Conservation (phyloP, 2,329 filamentous ascomycete genomes). For the Sporothrix schenckii region DNA sequence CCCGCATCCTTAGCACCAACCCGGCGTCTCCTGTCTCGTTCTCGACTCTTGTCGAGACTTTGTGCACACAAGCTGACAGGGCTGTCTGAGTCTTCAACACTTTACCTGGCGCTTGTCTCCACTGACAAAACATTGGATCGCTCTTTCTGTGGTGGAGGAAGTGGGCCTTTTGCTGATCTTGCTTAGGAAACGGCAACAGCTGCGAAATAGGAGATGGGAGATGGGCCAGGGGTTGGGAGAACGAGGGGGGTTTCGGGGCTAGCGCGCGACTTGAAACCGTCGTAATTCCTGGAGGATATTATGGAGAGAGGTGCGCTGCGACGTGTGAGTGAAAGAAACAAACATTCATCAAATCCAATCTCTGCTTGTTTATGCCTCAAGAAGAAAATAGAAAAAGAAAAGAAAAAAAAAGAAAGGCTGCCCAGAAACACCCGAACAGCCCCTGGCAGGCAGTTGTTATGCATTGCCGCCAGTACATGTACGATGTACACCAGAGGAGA, state of each 20-base stretch:
- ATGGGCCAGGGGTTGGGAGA: conserved; percentile 17
- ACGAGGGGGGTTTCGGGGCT: conserved; percentile 22
- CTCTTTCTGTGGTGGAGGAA: background rate
- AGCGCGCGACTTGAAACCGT: conserved; percentile 28
- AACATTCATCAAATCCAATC: background rate
- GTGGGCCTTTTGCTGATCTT: conserved; percentile 27
- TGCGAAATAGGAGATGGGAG: conserved; percentile 28
- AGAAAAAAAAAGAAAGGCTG: background rate
- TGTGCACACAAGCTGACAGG: background rate
- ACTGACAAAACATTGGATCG: background rate
- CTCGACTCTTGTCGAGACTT: background rate
- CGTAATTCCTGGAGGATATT: conserved; percentile 22
- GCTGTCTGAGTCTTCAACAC: background rate
- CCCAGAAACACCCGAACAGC: background rate
- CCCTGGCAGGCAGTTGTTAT: conserved; percentile 8
- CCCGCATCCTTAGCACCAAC: background rate
- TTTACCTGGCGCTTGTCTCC: conserved; percentile 5
- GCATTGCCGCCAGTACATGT: background rate
- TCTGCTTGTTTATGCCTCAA: conserved; percentile 24
- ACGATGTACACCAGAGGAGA: background rate
- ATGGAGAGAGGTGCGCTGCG: background rate
- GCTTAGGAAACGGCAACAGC: conserved; percentile 27
- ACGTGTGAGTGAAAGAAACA: background rate
- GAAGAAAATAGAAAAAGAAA: background rate
- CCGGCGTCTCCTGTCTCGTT: background rate